Base-by-base conservation (phyloP, 129 eudicot genomes). In the Saposhnikovia divaricata region DNA sequence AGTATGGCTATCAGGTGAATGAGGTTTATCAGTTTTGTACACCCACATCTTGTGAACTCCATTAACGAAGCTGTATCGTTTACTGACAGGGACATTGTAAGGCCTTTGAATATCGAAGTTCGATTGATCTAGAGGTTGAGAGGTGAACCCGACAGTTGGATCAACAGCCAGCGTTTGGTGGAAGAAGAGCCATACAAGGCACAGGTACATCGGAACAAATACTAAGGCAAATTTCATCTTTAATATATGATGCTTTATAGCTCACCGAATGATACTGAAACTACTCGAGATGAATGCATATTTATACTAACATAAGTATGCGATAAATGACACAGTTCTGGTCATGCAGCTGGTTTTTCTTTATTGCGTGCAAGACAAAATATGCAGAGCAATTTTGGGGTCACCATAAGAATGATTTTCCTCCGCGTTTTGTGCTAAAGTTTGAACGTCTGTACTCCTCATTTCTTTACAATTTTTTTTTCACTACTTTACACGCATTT, bases 31-130 rank as follows among this genome's bases (percentile, higher is more conserved):
- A 0, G 86, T 77, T 39, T 78, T 61, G 59, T 77, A 44, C 47
- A 89, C 92, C 92, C 92, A 84, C 77, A 86, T 84, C 50, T 78
- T 80, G 74, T 86, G 87, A 75, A 89, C 88, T 46, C 90, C 90
- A 37, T 82, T 0, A 0, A 43, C 28, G 74, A 74, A 86, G 31
- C 21, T 82, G 50, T 89, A 89, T 74, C 92, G 78, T 53, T 84
- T 78, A n/a, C 78, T 39, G n/a, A 72, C n/a, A 3, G 89, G 81
- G 4, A 88, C 23, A 18, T 88, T 59, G 11, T 83, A 83, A 34
- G 91, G 89, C 79, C 38, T 79, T 47, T 88, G 89, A 28, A 88
- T 74, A 5, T 31, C 57, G 3, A 81, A 83, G 80, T 81, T 81
- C 23, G 91, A 83, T 4, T 79, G 77, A 45, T 83, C 82, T 28